These are phyloP conservation scores for Ulota crispa DNA, from an alignment of 225 moss, liverwort and hornwort species.

Conservation along the genomic window DNA sequence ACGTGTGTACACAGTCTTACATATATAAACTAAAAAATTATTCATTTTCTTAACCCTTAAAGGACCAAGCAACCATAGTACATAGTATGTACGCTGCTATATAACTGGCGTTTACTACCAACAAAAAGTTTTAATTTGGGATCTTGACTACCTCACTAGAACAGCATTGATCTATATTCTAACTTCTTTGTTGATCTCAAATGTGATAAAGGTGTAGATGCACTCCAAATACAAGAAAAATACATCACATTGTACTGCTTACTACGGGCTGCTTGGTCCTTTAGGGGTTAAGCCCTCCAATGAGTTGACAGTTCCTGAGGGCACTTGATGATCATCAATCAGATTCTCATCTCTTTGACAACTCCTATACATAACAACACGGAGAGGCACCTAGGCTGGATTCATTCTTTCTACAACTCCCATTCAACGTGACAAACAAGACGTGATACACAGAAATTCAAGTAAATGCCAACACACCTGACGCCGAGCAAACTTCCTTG, in stretches of 20 bases:
- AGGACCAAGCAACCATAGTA: too few species aligned
- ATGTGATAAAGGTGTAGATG: too few species aligned
- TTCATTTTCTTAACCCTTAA: slow-evolving; percentile 4
- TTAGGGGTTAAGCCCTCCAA: not conserved
- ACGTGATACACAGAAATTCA: not conserved
- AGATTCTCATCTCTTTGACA: not conserved
- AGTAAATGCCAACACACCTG: slow-evolving; percentile 53
- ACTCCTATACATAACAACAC: not conserved
- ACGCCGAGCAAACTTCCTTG: slow-evolving; percentile 58
- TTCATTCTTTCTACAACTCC: not conserved
- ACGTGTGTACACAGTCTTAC: not conserved
- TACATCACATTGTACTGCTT: too few species aligned
- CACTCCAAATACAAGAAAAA: too few species aligned
- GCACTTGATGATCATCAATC: slow-evolving; percentile 2
- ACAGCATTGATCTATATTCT: too few species aligned
- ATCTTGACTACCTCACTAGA: too few species aligned
- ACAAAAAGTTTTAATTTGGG: too few species aligned
- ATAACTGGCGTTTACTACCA: too few species aligned
- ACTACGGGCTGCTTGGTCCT: too few species aligned
- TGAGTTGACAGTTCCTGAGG: not conserved
- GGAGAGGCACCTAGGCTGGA: not conserved
- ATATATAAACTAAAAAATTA: not conserved
- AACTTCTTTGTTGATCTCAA: too few species aligned
- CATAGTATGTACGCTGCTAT: too few species aligned
- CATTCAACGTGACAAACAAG: slow-evolving; percentile 1